Evolutionary conservation across 768 basidiomycete genomes (phyloP), one percentile per base, ranked within the genome.

Genomic region (Lentinula aciculospora): DNA sequence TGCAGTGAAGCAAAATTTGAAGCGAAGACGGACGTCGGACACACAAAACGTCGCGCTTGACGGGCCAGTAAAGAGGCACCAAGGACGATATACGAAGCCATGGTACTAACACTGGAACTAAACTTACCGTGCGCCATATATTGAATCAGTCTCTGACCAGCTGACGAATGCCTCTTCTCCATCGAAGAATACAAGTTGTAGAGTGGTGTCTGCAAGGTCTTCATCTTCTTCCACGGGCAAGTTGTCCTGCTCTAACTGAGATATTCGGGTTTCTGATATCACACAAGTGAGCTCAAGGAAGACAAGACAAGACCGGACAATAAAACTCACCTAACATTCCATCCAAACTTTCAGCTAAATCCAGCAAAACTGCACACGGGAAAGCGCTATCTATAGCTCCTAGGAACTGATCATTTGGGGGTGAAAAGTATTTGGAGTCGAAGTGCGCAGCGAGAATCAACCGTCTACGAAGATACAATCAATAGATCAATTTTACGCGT

Each of bases 371-470:
- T 3, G 94, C 93, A 63, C 95, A 98, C 2, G 97, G 86, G 32
- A 92, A 94, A 5, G 95, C 97, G 0, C 94, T 97, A 68, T 99
- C 97, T 9, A 94, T 98, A 8, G 97, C 97, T 32, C 97, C 97
- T 65, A 99, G 76, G 68, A 99, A 99, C 76, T 92, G 87, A 66
- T 92, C 89, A 36, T 81, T 70, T 4, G 92, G 89, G 60, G 68
- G 70, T 0, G 85, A 74, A 63, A 88, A 94, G 72, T 83, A 95
- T 74, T 97, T 97, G 72, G 89, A 92, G 69, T 98, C 95, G 64
- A 86, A 94, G 67, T 98, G 95, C 5, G 95, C 97, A 4, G 97
- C 78, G n/a, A 99, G 69, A 15, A 96, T 78, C 32, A 99, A 78
- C 60, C 92, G 85, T 45, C 91, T 73, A 19, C n/a, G 21, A 28